phyloP scores from a whole-genome alignment of 805 yeast genomes.

The Candida corydali region DNA sequence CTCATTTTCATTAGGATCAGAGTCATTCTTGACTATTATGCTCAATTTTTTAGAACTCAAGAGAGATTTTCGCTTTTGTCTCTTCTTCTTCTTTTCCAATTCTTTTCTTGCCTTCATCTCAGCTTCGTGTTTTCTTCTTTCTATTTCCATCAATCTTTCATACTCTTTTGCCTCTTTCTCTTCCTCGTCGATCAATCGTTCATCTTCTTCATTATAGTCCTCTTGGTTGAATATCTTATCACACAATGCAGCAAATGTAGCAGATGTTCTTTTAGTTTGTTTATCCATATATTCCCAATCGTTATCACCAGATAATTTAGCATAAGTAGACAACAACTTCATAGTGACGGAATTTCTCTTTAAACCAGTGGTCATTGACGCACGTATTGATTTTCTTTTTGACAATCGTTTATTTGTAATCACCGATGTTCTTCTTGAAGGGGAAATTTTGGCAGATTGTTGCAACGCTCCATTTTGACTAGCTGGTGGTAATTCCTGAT shows the following conservation, averaged over 20 bases:
- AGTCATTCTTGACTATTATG: constrained; percentile 33
- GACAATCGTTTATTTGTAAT: constrained; percentile 27
- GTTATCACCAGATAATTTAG: constrained; percentile 59
- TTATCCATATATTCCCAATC: constrained; percentile 69
- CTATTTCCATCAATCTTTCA: constrained; percentile 45
- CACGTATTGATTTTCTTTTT: constrained; percentile 33
- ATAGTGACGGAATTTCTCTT: constrained; percentile 69
- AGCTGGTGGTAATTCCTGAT: constrained; percentile 13
- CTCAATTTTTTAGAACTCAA: constrained; percentile 34
- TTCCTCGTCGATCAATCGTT: constrained; percentile 37
- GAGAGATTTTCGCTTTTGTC: constrained; percentile 39
- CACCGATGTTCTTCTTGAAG: constrained; percentile 23
- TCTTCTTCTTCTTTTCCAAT: constrained; percentile 42
- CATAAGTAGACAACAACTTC: constrained; percentile 66
- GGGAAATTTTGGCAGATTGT: constrained; percentile 26
- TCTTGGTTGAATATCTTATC: constrained; percentile 76
- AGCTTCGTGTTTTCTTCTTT: constrained; percentile 48
- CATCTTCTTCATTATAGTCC: constrained; percentile 47
- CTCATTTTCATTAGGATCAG: constrained; percentile 21
- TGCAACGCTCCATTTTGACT: constrained; percentile 18
- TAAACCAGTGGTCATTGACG: constrained; percentile 43
- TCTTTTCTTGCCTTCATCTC: constrained; percentile 45
- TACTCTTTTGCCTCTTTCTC: constrained; percentile 40
- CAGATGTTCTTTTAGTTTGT: constrained; percentile 71
- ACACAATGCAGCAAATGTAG: constrained; percentile 73